phyloP scores from a whole-genome alignment of 2,329 filamentous ascomycete genomes.

The Pseudophaeomoniella oleicola region DNA sequence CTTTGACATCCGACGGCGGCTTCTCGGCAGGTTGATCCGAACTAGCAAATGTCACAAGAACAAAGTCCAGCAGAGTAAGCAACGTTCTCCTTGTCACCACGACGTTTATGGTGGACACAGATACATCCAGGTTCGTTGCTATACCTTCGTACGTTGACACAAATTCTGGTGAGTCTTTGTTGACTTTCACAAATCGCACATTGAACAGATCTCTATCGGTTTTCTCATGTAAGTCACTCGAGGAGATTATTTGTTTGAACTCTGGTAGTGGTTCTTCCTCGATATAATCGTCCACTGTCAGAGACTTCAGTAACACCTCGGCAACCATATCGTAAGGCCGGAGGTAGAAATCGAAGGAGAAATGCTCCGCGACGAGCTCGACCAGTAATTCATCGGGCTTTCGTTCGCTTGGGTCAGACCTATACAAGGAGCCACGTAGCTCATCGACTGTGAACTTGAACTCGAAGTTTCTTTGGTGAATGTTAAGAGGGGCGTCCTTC shows the following conservation, averaged over 20 bases:
- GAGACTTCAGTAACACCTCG: constrained; percentile 71
- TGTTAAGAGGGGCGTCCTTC: constrained; percentile 40
- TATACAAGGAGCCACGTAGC: constrained; percentile 81
- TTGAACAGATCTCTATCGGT: constrained; percentile 70
- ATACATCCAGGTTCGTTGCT: constrained; percentile 80
- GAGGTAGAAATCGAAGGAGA: constrained; percentile 75
- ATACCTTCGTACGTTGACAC: constrained; percentile 83
- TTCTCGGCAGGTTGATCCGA: constrained; percentile 26
- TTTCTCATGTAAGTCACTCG: constrained; percentile 55
- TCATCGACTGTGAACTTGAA: constrained; percentile 94
- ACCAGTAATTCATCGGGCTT: constrained; percentile 71
- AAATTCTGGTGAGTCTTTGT: constrained; percentile 83
- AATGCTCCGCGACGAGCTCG: constrained; percentile 79
- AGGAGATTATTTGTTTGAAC: constrained; percentile 96
- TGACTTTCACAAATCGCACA: constrained; percentile 81
- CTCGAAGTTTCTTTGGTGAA: constrained; percentile 85
- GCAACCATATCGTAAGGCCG: constrained; percentile 86
- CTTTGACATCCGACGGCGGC: constrained; percentile 19
- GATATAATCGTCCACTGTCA: constrained; percentile 89
- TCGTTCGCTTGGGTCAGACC: constrained; percentile 56
- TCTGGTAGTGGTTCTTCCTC: constrained; percentile 71
- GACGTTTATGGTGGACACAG: constrained; percentile 88
- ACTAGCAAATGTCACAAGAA: constrained; percentile 77
- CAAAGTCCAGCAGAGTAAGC: constrained; percentile 83
- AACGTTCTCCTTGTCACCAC: constrained; percentile 88